Percentiles rank a stretch among this genome's conserved stretches.
Conservation (phyloP, 352 stramenopile genomes). For the Globisporangium parvum region DNA sequence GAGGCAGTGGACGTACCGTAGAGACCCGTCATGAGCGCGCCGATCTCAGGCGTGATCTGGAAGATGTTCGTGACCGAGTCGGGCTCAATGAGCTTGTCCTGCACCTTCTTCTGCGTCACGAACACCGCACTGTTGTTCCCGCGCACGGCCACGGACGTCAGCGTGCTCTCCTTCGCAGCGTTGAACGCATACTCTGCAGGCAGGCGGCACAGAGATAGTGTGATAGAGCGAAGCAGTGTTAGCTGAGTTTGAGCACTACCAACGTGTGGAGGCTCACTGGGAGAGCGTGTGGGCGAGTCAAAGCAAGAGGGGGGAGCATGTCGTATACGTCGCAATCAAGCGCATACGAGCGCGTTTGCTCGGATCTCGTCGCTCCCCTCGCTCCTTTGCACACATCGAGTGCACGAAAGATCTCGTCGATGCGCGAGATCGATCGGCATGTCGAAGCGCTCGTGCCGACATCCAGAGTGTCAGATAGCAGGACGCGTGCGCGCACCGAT, state of each 20-base stretch:
- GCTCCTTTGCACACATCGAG: background rate
- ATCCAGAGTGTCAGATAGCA: background rate
- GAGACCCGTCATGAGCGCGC: constrained; percentile 93
- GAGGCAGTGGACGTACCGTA: constrained; percentile 38
- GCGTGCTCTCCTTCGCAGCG: constrained; percentile 88
- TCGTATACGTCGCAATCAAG: no score
- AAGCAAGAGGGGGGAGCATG: background rate
- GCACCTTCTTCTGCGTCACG: constrained; percentile 98
- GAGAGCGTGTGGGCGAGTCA: background rate
- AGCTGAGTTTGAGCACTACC: background rate
- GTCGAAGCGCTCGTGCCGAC: background rate
- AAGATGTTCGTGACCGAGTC: constrained; percentile 96
- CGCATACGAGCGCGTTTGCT: no score
- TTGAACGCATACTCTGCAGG: constrained; percentile 97
- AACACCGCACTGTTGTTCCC: constrained; percentile 92
- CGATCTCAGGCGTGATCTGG: constrained; percentile 93
- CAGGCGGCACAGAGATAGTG: no score
- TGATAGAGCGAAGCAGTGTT: no score
- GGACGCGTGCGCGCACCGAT: constrained; percentile 63
- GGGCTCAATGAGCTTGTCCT: constrained; percentile 94
- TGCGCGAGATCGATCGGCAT: no score
- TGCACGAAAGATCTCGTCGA: constrained; percentile 12
- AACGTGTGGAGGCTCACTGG: background rate
- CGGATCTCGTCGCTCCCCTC: background rate
- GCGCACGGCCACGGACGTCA: constrained; percentile 95